A percentile compares a stretch with the other conserved stretches of the same genome.
Evolutionary conservation across 2,329 filamentous ascomycete species (phyloP).

Genomic region (Alternaria gaisen): DNA sequence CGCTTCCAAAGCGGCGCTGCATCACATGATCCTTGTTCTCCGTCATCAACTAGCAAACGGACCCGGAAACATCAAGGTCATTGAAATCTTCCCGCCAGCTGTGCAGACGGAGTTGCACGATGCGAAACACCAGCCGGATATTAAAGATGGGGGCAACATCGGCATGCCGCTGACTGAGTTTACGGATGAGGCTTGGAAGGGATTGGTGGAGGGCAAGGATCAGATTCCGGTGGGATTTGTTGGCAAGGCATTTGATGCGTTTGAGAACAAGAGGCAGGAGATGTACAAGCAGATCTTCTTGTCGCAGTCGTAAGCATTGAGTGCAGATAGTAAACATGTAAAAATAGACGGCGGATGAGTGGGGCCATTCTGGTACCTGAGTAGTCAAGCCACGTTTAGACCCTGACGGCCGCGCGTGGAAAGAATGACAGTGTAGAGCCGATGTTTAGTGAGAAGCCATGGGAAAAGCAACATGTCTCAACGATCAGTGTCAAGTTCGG

Average conservation of each 20-base stretch:
- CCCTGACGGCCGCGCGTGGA: neutral
- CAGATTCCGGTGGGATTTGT: constrained; percentile 61
- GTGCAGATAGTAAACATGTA: no score
- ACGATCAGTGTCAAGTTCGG: neutral
- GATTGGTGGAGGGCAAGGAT: constrained; percentile 58
- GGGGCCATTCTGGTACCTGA: neutral
- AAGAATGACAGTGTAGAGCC: neutral
- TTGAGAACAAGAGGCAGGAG: constrained; percentile 60
- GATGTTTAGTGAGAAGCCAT: neutral
- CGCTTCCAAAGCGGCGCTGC: constrained; percentile 64
- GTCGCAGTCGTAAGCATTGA: neutral
- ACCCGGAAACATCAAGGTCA: constrained; percentile 60
- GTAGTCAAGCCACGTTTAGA: constrained; percentile 4
- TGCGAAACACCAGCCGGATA: constrained; percentile 63
- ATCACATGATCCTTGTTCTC: constrained; percentile 62
- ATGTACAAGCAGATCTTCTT: constrained; percentile 34
- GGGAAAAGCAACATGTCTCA: neutral
- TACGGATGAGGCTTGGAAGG: constrained; percentile 59
- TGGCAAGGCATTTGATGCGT: constrained; percentile 53
- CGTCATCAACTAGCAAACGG: constrained; percentile 60
- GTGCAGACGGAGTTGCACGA: constrained; percentile 67
- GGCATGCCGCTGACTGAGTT: constrained; percentile 65
- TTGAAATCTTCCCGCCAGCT: constrained; percentile 64
- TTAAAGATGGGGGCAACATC: constrained; percentile 59
- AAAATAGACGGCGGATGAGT: neutral